These are phyloP conservation scores for Amanita fuliginea DNA, from an alignment of 768 basidiomycete genomes.

Conservation along the genomic window DNA sequence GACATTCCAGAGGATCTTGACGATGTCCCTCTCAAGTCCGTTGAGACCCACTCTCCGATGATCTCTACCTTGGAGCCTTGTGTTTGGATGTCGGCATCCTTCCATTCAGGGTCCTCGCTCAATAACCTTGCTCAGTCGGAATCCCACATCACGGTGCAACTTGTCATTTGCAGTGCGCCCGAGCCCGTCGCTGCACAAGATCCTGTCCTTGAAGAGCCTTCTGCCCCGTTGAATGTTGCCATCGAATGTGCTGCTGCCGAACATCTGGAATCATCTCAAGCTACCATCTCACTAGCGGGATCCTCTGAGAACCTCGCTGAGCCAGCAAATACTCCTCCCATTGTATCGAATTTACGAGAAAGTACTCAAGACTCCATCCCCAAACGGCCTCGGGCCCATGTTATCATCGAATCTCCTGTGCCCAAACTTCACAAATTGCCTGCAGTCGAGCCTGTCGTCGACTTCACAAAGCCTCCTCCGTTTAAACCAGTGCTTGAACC, in stretches of 20 bases:
- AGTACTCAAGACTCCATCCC: not conserved
- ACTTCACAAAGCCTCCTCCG: not conserved
- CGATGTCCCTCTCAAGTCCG: not conserved
- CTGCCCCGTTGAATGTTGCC: not conserved
- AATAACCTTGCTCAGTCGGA: not conserved
- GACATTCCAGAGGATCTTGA: not conserved
- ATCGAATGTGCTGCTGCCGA: not conserved
- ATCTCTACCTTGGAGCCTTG: not conserved
- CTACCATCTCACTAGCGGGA: not conserved
- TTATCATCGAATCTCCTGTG: not conserved
- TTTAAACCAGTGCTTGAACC: constrained; percentile 1
- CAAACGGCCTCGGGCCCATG: not conserved
- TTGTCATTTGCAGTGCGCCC: not conserved
- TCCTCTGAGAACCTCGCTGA: not conserved
- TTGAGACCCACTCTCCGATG: not conserved
- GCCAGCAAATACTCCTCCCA: not conserved
- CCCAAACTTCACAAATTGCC: not conserved
- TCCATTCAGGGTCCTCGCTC: constrained; percentile 1
- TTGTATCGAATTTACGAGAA: not conserved
- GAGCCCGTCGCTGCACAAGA: not conserved
- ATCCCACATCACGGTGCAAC: not conserved
- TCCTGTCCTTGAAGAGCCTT: not conserved
- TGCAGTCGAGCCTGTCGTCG: not conserved
- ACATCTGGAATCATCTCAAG: not conserved
- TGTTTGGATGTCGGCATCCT: not conserved